Evolutionary conservation across 1,284 basidiomycete genomes (phyloP).

Genomic region (Neotropicomus parvogracilis): DNA sequence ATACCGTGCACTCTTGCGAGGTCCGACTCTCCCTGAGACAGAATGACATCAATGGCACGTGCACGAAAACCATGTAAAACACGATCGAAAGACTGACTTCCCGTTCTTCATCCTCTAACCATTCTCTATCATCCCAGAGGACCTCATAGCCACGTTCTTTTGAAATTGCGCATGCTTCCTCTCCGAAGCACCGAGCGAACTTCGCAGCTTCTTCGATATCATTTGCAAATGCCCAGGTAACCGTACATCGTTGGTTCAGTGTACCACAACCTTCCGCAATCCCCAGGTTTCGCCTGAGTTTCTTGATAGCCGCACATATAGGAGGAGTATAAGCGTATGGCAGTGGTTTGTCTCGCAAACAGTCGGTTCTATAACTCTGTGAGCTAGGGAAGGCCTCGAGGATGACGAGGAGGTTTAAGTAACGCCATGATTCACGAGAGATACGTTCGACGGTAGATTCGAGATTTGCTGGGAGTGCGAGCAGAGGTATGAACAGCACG

Average conservation of each 20-base stretch:
- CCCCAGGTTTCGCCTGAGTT: constrained; percentile 55
- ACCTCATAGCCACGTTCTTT: constrained; percentile 34
- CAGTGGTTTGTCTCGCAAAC: constrained; percentile 14
- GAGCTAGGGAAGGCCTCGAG: constrained; percentile 62
- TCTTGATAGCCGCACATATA: constrained; percentile 61
- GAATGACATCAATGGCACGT: constrained; percentile 14
- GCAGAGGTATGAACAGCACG: constrained; percentile 52
- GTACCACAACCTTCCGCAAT: constrained; percentile 56
- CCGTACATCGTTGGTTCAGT: constrained; percentile 38
- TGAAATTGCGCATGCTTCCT: constrained; percentile 47
- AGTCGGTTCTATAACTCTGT: constrained; percentile 28
- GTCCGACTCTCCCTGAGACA: constrained; percentile 51
- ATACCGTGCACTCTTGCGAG: constrained; percentile 53
- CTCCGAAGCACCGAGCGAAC: constrained; percentile 53
- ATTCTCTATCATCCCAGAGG: constrained; percentile 57
- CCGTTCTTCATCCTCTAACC: constrained; percentile 54
- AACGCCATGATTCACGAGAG: constrained; percentile 53
- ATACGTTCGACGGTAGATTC: constrained; percentile 38
- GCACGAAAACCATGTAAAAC: constrained; percentile 5
- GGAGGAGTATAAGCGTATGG: constrained; percentile 56
- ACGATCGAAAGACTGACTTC: constrained; percentile 41
- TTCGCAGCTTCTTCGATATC: constrained; percentile 54
- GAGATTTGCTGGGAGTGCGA: constrained; percentile 51
- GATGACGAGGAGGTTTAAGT: constrained; percentile 50
- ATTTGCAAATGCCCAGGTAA: constrained; percentile 59